Evolutionary conservation across 2,329 filamentous ascomycete species (phyloP).

Genomic region (Fusarium sp.): DNA sequence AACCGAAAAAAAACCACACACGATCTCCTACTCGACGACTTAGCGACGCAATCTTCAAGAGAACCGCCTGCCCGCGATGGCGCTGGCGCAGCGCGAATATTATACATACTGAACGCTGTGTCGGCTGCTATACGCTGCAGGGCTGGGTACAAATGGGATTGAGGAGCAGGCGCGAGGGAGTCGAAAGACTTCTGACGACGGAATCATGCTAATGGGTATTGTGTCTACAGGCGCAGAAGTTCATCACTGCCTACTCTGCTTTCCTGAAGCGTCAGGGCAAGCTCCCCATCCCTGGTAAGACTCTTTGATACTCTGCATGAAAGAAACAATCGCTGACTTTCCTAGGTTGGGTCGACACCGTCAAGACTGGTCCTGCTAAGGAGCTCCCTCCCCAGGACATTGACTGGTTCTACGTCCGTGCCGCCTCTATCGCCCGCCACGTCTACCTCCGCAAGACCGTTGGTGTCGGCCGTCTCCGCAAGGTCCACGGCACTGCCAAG

Average conservation of each 20-base stretch:
- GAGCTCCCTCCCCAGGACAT: slow-evolving; percentile 98
- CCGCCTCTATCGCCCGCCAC: slow-evolving; percentile 95
- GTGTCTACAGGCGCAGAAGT: slow-evolving; percentile 82
- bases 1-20: slow-evolving; percentile 13
- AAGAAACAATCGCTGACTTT: slow-evolving; percentile 14
- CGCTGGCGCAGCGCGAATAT: slow-evolving; percentile 41
- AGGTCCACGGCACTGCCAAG: slow-evolving; percentile 96
- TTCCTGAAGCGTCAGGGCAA: slow-evolving; percentile 97
- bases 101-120: slow-evolving; percentile 38
- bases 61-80: slow-evolving; percentile 43
- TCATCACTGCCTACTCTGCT: slow-evolving; percentile 87
- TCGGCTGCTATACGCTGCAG: slow-evolving; percentile 36
- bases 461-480: slow-evolving; percentile 96
- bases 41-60: slow-evolving; percentile 51
- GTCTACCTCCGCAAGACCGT: slow-evolving; percentile 99
- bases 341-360: slow-evolving; percentile 97
- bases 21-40: slow-evolving; percentile 47
- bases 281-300: slow-evolving; percentile 89
- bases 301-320: background rate
- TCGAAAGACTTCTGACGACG: slow-evolving; percentile 82
- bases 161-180: slow-evolving; percentile 79
- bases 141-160: slow-evolving; percentile 51
- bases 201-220: slow-evolving; percentile 77
- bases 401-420: slow-evolving; percentile 96
- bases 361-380: slow-evolving; percentile 97